Conservation (phyloP, 2,329 filamentous ascomycete genomes). For the Hansfordia pulvinata region DNA sequence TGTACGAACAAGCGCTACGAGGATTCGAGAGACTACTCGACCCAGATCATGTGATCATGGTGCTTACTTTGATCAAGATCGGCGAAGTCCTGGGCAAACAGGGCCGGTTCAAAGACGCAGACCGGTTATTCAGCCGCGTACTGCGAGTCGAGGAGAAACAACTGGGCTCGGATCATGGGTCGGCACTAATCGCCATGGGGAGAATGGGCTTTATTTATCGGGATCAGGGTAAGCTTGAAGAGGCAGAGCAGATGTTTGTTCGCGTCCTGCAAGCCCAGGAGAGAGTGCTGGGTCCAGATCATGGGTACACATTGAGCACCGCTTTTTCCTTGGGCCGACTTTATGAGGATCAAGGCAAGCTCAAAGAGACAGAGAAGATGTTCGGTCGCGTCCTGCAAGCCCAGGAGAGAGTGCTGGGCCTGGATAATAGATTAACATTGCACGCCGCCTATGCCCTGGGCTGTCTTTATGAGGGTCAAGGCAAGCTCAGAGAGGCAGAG, state of each 20-base stretch:
- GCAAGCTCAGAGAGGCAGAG: slow-evolving; percentile 3
- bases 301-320: slow-evolving; percentile 8
- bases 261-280: background rate
- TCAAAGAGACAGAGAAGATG: slow-evolving; percentile 1
- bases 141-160: no score
- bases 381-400: background rate
- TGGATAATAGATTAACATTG: slow-evolving; percentile 1
- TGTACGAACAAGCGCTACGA: no score
- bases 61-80: no score
- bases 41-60: no score
- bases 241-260: slow-evolving; percentile 1
- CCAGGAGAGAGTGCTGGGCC: slow-evolving; percentile 1
- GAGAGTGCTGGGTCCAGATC: slow-evolving; percentile 1
- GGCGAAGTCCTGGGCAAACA: no score
- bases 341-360: slow-evolving; percentile 4
- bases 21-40: no score
- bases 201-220: no score
- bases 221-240: slow-evolving; percentile 1
- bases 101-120: no score
- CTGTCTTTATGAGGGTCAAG: slow-evolving; percentile 1
- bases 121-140: no score
- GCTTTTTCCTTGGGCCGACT: slow-evolving; percentile 6
- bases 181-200: no score
- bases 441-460: slow-evolving; percentile 6
- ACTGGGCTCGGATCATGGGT: no score